These are phyloP conservation scores for Mycosphaerella arachidis DNA, from an alignment of 2,329 filamentous ascomycete species.

Conservation along the genomic window DNA sequence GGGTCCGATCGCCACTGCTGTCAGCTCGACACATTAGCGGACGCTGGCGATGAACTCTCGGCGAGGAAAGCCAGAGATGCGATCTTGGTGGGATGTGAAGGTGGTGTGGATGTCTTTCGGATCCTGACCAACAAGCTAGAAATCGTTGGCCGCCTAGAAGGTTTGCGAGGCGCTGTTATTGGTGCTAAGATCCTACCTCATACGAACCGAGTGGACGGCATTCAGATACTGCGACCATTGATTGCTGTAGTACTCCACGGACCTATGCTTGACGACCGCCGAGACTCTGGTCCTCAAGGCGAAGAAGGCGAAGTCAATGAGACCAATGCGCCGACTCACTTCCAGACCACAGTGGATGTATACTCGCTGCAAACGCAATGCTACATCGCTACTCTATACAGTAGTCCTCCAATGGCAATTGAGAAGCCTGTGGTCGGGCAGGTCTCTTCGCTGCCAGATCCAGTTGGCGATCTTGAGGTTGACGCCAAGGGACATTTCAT, in stretches of 20 bases:
- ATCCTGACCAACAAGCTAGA: constrained; percentile 69
- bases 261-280: constrained; percentile 54
- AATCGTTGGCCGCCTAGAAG: constrained; percentile 65
- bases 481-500: constrained; percentile 68
- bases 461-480: constrained; percentile 68
- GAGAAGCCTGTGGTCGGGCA: constrained; percentile 24
- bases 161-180: constrained; percentile 72
- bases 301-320: constrained; percentile 32
- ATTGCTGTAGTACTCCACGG: constrained; percentile 79
- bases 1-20: constrained; percentile 66
- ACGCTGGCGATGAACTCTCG: constrained; percentile 44
- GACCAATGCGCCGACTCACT: constrained; percentile 48
- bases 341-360: constrained; percentile 84
- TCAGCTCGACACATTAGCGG: constrained; percentile 67
- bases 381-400: constrained; percentile 68
- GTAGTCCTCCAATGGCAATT: constrained; percentile 57
- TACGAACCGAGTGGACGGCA: constrained; percentile 49
- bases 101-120: constrained; percentile 69
- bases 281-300: constrained; percentile 24
- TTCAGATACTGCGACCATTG: constrained; percentile 61
- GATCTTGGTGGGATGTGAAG: constrained; percentile 73
- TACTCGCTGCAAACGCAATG: constrained; percentile 77
- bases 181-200: constrained; percentile 79
- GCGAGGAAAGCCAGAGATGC: constrained; percentile 54
- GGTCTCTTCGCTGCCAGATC: constrained; percentile 47